A percentile compares a stretch with the other conserved stretches of the same genome.
These are phyloP conservation scores for Bonnemaisonia californica DNA, from an alignment of 31 red algal genomes.

Conservation along the genomic window DNA sequence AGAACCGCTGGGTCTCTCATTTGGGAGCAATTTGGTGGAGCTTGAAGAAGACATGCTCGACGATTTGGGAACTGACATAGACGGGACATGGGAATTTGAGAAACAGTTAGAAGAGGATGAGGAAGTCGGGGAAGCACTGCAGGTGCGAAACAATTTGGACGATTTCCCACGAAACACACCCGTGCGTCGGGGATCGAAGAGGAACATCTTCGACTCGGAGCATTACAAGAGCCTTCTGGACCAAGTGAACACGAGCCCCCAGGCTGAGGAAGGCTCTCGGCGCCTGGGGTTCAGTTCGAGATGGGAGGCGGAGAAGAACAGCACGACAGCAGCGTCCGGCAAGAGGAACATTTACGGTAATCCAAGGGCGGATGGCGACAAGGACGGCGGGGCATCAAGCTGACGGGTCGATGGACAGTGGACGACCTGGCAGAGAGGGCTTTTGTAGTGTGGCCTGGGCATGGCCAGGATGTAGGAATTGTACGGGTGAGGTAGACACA, in stretches of 20 bases:
- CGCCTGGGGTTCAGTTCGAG: conserved; percentile 9
- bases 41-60: conserved; percentile 43
- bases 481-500: not conserved
- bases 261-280: conserved; percentile 2
- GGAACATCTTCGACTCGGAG: conserved; percentile 39
- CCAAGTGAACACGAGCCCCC: conserved; percentile 17
- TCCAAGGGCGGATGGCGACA: not conserved
- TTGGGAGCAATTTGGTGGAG: conserved; percentile 1
- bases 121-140: conserved; percentile 29
- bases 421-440: too few species aligned
- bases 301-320: not conserved
- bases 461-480: not conserved
- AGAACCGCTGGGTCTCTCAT: conserved; percentile 23
- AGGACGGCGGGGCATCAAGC: too few species aligned
- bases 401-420: too few species aligned
- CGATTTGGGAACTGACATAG: conserved; percentile 21
- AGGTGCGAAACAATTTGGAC: conserved; percentile 38
- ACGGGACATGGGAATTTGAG: conserved; percentile 10
- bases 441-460: too few species aligned
- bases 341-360: too few species aligned
- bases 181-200: conserved; percentile 31
- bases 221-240: conserved; percentile 63
- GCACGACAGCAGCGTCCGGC: not conserved
- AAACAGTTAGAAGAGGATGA: conserved; percentile 42
- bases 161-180: conserved; percentile 40